A percentile compares a stretch with the other conserved stretches of the same genome.
These are phyloP conservation scores for Dispira simplex DNA, from an alignment of 192 early-diverging fungal species.

Conservation along the genomic window DNA sequence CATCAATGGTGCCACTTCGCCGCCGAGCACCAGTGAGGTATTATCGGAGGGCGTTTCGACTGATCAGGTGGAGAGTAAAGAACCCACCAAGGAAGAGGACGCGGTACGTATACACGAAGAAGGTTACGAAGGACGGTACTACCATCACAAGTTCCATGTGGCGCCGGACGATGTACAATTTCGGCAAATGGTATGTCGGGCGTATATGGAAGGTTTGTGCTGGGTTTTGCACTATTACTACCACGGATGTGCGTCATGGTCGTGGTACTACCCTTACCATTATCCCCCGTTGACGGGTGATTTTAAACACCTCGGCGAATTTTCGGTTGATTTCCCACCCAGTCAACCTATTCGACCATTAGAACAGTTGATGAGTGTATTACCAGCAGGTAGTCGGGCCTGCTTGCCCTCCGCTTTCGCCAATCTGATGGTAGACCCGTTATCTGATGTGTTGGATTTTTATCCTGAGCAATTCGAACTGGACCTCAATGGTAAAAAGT, in stretches of 20 bases:
- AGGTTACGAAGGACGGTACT: constrained; percentile 63
- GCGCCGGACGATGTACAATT: constrained; percentile 39
- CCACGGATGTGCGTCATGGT: constrained; percentile 90
- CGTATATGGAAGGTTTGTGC: constrained; percentile 87
- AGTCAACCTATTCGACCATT: constrained; percentile 79
- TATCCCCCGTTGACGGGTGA: constrained; percentile 85
- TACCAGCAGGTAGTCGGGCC: constrained; percentile 59
- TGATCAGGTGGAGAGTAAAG: no score
- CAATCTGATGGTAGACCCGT: constrained; percentile 62
- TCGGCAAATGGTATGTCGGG: constrained; percentile 39
- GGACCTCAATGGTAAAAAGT: constrained; percentile 93
- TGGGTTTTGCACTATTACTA: constrained; percentile 98
- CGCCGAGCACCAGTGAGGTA: no score
- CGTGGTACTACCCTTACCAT: constrained; percentile 97
- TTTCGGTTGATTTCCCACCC: constrained; percentile 66
- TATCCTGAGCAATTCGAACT: constrained; percentile 83
- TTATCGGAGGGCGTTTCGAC: no score
- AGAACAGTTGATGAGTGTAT: constrained; percentile 97
- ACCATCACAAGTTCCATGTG: constrained; percentile 45
- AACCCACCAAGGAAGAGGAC: no score
- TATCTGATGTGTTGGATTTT: constrained; percentile 87
- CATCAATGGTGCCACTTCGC: no score
- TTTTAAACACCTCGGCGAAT: constrained; percentile 53
- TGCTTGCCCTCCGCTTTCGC: constrained; percentile 44
- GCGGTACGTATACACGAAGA: constrained; percentile 53